Evolutionary conservation across 2,329 filamentous ascomycete genomes (phyloP).

Genomic region (Aspergillus sp.): DNA sequence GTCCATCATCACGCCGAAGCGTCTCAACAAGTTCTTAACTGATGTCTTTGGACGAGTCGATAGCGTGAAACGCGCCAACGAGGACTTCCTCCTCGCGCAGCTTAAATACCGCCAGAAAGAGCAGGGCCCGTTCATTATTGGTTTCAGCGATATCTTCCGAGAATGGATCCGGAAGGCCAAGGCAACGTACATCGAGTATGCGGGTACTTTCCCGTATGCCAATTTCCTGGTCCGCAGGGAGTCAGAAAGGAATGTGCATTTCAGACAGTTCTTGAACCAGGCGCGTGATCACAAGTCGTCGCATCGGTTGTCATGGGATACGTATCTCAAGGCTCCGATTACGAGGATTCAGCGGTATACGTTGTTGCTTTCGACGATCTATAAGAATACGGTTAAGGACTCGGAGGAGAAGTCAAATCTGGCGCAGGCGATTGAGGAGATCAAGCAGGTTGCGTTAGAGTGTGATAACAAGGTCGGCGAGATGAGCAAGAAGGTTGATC

Average conservation of each 20-base stretch:
- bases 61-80: conserved; percentile 80
- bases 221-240: conserved; percentile 79
- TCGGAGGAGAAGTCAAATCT: conserved; percentile 86
- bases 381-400: conserved; percentile 75
- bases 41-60: conserved; percentile 91
- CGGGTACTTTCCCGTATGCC: conserved; percentile 76
- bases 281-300: conserved; percentile 72
- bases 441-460: conserved; percentile 79
- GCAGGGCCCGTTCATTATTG: conserved; percentile 87
- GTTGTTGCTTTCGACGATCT: conserved; percentile 72
- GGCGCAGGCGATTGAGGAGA: conserved; percentile 78
- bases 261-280: conserved; percentile 76
- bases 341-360: conserved; percentile 87
- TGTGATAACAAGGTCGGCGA: conserved; percentile 91
- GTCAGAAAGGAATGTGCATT: conserved; percentile 73
- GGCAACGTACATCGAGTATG: conserved; percentile 84
- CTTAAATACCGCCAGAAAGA: conserved; percentile 96
- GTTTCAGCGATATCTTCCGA: conserved; percentile 94
- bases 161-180: conserved; percentile 97
- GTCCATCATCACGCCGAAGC: conserved; percentile 71
- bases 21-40: conserved; percentile 69
- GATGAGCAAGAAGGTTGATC: conserved; percentile 80
- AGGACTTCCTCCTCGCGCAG: conserved; percentile 83
- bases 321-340: conserved; percentile 87
- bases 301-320: conserved; percentile 83